phyloP scores from a whole-genome alignment of 1,139 yeast species.

The Candida tropicalis region DNA sequence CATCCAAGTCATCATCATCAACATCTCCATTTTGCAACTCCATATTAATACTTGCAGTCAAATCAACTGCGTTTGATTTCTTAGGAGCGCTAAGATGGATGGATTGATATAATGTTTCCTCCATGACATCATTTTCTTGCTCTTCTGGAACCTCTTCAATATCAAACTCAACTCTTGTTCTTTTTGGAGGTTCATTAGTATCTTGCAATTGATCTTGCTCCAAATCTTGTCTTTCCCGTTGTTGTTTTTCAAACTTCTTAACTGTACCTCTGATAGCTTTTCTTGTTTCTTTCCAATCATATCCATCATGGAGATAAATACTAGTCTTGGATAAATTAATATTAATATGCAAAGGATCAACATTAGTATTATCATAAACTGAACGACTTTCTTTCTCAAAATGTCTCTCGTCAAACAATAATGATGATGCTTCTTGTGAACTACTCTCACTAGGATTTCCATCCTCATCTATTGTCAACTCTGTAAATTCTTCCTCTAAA shows the following conservation, averaged over 20 bases:
- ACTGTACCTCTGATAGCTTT: constrained; percentile 66
- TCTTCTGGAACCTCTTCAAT: constrained; percentile 20
- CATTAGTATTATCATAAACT: constrained; percentile 9
- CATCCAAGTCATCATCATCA: constrained; percentile 16
- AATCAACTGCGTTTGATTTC: constrained; percentile 45
- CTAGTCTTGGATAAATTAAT: constrained; percentile 40
- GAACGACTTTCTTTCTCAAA: constrained; percentile 14
- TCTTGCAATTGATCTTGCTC: not conserved
- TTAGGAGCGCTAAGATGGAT: constrained; percentile 67
- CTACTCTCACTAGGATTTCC: constrained; percentile 11
- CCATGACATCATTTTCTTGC: constrained; percentile 37
- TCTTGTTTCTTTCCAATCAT: constrained; percentile 86
- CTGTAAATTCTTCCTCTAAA: constrained; percentile 14
- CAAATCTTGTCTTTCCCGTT: constrained; percentile 8
- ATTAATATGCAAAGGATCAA: constrained; percentile 34
- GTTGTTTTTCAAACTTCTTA: constrained; percentile 53
- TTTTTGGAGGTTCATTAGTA: not conserved
- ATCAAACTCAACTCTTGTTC: not conserved
- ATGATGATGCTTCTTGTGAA: constrained; percentile 12
- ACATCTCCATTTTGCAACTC: constrained; percentile 33
- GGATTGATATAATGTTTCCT: constrained; percentile 73
- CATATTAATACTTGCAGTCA: constrained; percentile 57
- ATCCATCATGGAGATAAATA: constrained; percentile 81
- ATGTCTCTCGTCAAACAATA: constrained; percentile 16
- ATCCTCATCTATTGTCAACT: constrained; percentile 13